phyloP scores from a whole-genome alignment of 2,329 filamentous ascomycete species.

The Thelonectria olida region DNA sequence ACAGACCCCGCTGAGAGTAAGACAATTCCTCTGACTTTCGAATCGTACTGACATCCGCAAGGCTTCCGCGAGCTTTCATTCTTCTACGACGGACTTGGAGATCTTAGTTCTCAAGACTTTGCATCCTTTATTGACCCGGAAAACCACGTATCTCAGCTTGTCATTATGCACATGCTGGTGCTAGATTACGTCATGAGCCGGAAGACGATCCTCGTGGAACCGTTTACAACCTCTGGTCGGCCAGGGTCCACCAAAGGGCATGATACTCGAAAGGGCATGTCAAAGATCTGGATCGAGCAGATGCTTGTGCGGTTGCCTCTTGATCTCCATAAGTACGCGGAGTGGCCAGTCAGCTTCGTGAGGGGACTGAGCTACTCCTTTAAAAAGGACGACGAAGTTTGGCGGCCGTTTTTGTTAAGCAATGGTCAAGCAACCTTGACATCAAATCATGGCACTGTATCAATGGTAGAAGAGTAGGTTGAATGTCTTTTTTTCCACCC shows the following conservation, averaged over 20 bases:
- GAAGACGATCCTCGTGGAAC: constrained; percentile 23
- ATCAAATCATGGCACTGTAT: background rate
- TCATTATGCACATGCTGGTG: constrained; percentile 50
- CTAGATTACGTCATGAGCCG: constrained; percentile 43
- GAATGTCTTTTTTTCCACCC: background rate
- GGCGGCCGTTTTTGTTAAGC: constrained; percentile 33
- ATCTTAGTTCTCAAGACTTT: constrained; percentile 44
- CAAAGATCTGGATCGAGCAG: constrained; percentile 50
- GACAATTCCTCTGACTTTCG: background rate
- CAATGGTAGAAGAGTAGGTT: constrained; percentile 11
- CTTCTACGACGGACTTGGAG: constrained; percentile 42
- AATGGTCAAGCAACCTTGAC: constrained; percentile 20
- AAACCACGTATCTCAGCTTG: constrained; percentile 45
- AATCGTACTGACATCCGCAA: constrained; percentile 21
- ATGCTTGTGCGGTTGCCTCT: constrained; percentile 45
- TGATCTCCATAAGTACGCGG: constrained; percentile 44
- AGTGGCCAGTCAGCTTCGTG: constrained; percentile 43
- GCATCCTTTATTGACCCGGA: constrained; percentile 41
- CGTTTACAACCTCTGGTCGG: background rate
- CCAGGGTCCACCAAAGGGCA: constrained; percentile 19
- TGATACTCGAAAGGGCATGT: constrained; percentile 39
- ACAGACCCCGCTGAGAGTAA: constrained; percentile 42
- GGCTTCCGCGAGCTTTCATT: constrained; percentile 39
- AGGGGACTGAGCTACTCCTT: constrained; percentile 34
- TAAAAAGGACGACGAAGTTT: constrained; percentile 32